Evolutionary conservation across 2,329 filamentous ascomycete genomes (phyloP).

Genomic region (Podosphaera xanthii): DNA sequence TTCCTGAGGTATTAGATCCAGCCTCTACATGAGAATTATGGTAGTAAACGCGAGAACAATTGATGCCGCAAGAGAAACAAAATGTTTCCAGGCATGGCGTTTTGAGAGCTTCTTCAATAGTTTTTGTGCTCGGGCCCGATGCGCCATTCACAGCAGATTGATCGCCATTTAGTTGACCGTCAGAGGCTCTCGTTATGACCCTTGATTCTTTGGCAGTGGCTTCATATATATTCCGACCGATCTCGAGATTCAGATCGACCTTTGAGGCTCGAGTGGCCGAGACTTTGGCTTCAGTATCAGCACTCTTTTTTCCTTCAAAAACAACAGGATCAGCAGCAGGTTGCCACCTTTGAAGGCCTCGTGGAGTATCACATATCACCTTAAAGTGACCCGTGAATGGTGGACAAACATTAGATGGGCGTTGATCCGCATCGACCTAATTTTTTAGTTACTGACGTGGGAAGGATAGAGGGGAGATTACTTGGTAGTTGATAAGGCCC

Average conservation of each 20-base stretch:
- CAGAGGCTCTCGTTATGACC: slow-evolving; percentile 38
- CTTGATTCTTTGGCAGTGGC: slow-evolving; percentile 55
- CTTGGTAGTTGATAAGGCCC: slow-evolving; percentile 98
- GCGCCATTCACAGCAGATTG: slow-evolving; percentile 41
- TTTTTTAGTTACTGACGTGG: slow-evolving; percentile 3
- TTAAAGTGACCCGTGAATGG: slow-evolving; percentile 96
- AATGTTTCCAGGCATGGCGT: slow-evolving; percentile 45
- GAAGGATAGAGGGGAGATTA: slow-evolving; percentile 19
- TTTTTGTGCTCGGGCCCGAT: slow-evolving; percentile 18
- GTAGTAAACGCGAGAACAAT: slow-evolving; percentile 55
- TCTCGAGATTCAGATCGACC: slow-evolving; percentile 70
- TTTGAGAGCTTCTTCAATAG: slow-evolving; percentile 37
- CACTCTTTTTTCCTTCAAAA: slow-evolving; percentile 33
- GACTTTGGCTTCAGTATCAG: slow-evolving; percentile 28
- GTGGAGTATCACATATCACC: slow-evolving; percentile 83
- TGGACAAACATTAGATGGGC: slow-evolving; percentile 84
- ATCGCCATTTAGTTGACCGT: slow-evolving; percentile 54
- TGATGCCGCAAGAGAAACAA: slow-evolving; percentile 79
- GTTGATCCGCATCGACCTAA: slow-evolving; percentile 85
- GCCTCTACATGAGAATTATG: slow-evolving; percentile 35
- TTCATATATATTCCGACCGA: slow-evolving; percentile 90
- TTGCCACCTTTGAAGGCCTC: slow-evolving; percentile 86
- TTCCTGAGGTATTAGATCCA: slow-evolving; percentile 18
- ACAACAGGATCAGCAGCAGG: slow-evolving; percentile 56
- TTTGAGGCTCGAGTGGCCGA: slow-evolving; percentile 43